Evolutionary conservation across 345 rosid genomes (phyloP), one percentile per base, ranked within the genome.

Genomic region (Sonneratia alba): DNA sequence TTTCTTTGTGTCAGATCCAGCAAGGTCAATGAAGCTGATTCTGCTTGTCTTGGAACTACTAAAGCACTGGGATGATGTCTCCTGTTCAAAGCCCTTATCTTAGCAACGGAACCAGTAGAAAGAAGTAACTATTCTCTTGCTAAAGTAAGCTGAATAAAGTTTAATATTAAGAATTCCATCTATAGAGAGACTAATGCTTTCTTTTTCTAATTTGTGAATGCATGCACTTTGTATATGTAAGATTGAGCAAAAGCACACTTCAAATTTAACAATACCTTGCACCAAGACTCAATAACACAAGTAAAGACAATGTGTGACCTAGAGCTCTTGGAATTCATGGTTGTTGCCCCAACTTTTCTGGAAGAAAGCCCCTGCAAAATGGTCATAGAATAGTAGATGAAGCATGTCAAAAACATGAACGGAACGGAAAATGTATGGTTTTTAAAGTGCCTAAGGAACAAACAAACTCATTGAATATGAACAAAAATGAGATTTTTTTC

Each of bases 271-370:
- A 68, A 68, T 87, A 89, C 95, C 95, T 87, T 89, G 85, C 92
- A 86, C 96, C 96, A 90, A 43, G 93, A 85, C 76, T 90, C 96
- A 7, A 90, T 73, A 37, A 85, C 72, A 43, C 89, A 85, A 42
- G 96, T 82, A 64, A 87, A 90, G n/a, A 88, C 84, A 73, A 90
- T 80, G 69, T 95, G 99, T 36, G 99, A 95, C 76, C 98, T 84
- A 66, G 99, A 95, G 81, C 99, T 92, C 87, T 90, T 93, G 56
- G 97, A 92, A 79, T 93, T 92, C 65, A 89, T 77, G 79, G 92
- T 88, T 71, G 99, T 95, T 70, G 97, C 91, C 80, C 99, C 99
- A 81, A 95, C 96, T 81, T 92, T 95, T 77, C 91, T 89, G 77
- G 81, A 89, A 73, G 98, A 95, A 38, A 95, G 97, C 18, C 99